Evolutionary conservation across 352 stramenopile species (phyloP).

Genomic region (Phytophthora chlamydospora): DNA sequence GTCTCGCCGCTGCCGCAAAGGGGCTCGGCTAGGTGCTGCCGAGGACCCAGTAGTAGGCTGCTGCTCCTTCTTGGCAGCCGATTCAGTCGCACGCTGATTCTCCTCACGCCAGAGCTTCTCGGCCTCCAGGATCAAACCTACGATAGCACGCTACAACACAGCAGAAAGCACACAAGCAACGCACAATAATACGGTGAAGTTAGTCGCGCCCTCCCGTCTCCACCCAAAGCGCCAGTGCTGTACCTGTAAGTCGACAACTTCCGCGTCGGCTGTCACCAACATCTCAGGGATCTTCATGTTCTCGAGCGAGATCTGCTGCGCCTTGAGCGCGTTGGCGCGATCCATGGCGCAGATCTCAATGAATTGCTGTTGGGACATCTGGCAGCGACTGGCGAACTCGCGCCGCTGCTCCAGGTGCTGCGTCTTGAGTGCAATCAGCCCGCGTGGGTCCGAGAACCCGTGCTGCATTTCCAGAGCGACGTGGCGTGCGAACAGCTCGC

Average conservation of each 20-base stretch:
- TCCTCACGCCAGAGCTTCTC: constrained; percentile 72
- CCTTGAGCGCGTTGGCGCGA: constrained; percentile 58
- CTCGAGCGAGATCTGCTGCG: constrained; percentile 72
- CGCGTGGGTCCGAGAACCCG: constrained; percentile 47
- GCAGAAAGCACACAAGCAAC: constrained; percentile 3
- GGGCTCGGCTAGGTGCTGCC: constrained; percentile 14
- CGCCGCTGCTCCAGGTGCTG: constrained; percentile 68
- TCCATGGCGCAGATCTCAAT: constrained; percentile 80
- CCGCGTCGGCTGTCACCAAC: constrained; percentile 53
- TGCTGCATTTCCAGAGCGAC: constrained; percentile 53
- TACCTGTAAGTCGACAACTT: constrained; percentile 61
- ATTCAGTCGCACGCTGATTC: constrained; percentile 29
- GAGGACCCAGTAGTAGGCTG: constrained; percentile 16
- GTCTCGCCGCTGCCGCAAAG: constrained; percentile 29
- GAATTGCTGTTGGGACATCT: constrained; percentile 81
- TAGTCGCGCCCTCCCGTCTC: constrained; percentile 1
- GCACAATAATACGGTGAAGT: constrained; percentile 4
- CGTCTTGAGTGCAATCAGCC: constrained; percentile 63
- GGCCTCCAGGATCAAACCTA: constrained; percentile 71
- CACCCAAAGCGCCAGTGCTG: constrained; percentile 6
- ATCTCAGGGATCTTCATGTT: constrained; percentile 82
- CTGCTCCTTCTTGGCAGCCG: constrained; percentile 32
- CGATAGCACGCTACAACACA: constrained; percentile 59
- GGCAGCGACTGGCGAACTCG: constrained; percentile 71
- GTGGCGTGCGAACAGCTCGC: constrained; percentile 68